Base-by-base conservation (phyloP, 805 yeast genomes). In the Candida pseudoglaebosa region DNA sequence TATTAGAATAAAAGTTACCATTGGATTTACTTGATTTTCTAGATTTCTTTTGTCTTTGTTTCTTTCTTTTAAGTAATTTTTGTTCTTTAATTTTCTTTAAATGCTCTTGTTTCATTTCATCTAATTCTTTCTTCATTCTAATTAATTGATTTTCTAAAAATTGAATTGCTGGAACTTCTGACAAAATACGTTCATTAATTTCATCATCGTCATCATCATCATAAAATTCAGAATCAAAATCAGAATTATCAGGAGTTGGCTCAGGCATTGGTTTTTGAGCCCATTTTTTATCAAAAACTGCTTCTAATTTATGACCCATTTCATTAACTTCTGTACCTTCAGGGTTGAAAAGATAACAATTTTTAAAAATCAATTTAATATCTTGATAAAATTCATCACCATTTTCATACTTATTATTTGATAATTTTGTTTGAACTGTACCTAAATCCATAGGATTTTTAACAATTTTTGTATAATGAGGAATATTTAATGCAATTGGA, bases 371-470 rank as follows among this genome's bases (percentile, higher is more conserved):
- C 44, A 89, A 73, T 41, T 87, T 73, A 26, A 91, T 77, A 56
- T 93, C 99, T 31, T 62, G 65, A 56, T 84, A 95, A 56, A 91
- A 89, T 46, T 86, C 90, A 43, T 85, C 95, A 14, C 89, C 93
- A 39, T 82, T 80, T 55, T 85, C 91, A 59, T 93, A 93, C 51
- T 84, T 85, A 61, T 90, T 90, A 60, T 87, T 88, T 44, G 81
- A 78, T 47, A 88, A 70, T 58, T 90, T 91, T 42, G 78, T 74
- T 52, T 81, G 82, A 40, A 91, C 75, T 0, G 97, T 88, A 22
- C 91, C 80, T 49, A 93, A 71, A 62, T 93, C 99, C 98, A 93
- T 93, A 43, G 99, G 99, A 51, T 80, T 77, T 61, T 87, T 88
- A 42, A 93, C 82, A 40, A 87, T 69, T 52, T 91, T 95, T 49